These are phyloP conservation scores for Fusarium avenaceum DNA, from an alignment of 2,329 filamentous ascomycete species.

Conservation along the genomic window DNA sequence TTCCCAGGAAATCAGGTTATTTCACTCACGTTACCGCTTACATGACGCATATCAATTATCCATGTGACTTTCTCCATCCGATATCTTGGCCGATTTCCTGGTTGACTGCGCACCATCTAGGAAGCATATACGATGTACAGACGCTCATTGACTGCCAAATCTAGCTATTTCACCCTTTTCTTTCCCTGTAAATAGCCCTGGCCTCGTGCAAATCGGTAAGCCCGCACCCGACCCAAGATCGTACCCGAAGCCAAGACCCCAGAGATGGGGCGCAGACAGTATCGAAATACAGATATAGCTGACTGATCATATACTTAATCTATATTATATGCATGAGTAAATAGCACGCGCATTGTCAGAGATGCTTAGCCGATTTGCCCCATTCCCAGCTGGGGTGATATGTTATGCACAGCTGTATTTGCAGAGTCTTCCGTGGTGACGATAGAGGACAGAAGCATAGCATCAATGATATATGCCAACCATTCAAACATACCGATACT, in stretches of 20 bases:
- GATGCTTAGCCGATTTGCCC: neutral
- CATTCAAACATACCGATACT: neutral
- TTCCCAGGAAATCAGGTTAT: too few species aligned
- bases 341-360: conserved; percentile 15
- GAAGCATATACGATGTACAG: too few species aligned
- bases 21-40: too few species aligned
- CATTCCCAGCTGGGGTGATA: neutral
- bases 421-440: neutral
- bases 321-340: neutral
- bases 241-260: neutral
- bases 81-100: too few species aligned
- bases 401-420: neutral
- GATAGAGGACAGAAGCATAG: neutral
- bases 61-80: too few species aligned
- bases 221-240: too few species aligned
- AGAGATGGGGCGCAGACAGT: neutral
- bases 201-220: too few species aligned
- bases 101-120: too few species aligned
- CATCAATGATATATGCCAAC: neutral
- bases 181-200: neutral
- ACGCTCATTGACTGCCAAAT: neutral
- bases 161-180: neutral
- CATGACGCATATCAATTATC: too few species aligned
- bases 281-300: neutral
- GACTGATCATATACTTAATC: conserved; percentile 24